Conservation (phyloP, 805 yeast genomes). For the Blastobotrys americana region DNA sequence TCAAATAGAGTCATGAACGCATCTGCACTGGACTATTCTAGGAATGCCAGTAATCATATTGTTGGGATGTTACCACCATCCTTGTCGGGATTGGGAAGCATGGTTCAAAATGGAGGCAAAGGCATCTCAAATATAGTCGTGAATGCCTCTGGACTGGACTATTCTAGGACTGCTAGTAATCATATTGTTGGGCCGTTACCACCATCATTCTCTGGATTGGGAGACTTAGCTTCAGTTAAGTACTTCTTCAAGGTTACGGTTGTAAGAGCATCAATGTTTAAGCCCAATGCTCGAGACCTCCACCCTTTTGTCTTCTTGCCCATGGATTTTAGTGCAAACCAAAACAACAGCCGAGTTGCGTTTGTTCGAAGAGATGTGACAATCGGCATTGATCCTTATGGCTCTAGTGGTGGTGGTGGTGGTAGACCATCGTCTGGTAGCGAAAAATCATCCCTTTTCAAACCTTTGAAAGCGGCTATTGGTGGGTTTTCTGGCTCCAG, state of each 20-base stretch:
- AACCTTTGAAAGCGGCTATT: slow-evolving; percentile 5
- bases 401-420: slow-evolving; percentile 15
- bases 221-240: slow-evolving; percentile 29
- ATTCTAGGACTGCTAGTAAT: slow-evolving; percentile 9
- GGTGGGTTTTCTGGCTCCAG: slow-evolving; percentile 13
- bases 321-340: slow-evolving; percentile 20
- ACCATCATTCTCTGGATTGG: slow-evolving; percentile 28
- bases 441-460: slow-evolving; percentile 9
- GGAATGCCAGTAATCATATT: slow-evolving; percentile 16
- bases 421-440: slow-evolving; percentile 14
- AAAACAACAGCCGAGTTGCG: slow-evolving; percentile 26
- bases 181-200: slow-evolving; percentile 25
- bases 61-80: slow-evolving; percentile 29
- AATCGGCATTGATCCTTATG: slow-evolving; percentile 9
- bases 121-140: slow-evolving; percentile 1
- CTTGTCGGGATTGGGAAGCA: slow-evolving; percentile 22
- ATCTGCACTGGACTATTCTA: slow-evolving; percentile 11
- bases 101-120: background rate
- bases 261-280: slow-evolving; percentile 43
- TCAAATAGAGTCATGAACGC: background rate
- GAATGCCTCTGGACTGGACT: slow-evolving; percentile 13
- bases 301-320: slow-evolving; percentile 53
- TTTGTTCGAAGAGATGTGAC: slow-evolving; percentile 35
- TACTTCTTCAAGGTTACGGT: slow-evolving; percentile 59
- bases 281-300: slow-evolving; percentile 39